Evolutionary conservation across 2,329 filamentous ascomycete genomes (phyloP).

Genomic region (Stemphylium vesicarium): DNA sequence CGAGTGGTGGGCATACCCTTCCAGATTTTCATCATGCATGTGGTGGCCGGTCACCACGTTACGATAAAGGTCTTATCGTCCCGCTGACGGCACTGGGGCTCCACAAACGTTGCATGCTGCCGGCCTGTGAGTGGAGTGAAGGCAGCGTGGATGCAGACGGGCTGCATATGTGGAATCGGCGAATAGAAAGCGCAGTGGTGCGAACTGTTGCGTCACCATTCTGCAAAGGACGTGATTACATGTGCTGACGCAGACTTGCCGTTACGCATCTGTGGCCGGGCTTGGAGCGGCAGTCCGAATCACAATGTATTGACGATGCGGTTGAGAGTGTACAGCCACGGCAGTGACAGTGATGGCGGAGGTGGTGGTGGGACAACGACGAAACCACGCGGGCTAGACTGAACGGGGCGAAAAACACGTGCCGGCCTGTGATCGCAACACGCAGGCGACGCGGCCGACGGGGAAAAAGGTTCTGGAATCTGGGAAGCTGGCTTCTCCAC

Average conservation of each 20-base stretch:
- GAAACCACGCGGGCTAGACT: constrained; percentile 8
- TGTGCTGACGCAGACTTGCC: not conserved
- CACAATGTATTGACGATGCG: constrained; percentile 2
- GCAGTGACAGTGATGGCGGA: constrained; percentile 9
- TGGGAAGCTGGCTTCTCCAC: constrained; percentile 21
- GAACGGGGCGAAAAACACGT: constrained; percentile 26
- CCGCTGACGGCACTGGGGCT: constrained; percentile 25
- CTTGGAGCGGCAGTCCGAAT: not conserved
- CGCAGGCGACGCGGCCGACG: constrained; percentile 23
- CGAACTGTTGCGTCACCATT: constrained; percentile 26
- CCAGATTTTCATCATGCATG: constrained; percentile 30
- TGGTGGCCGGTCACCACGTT: constrained; percentile 22
- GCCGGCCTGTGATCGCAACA: constrained; percentile 12
- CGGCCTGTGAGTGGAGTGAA: constrained; percentile 25
- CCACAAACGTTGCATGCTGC: constrained; percentile 29
- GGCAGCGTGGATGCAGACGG: constrained; percentile 23
- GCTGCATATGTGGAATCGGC: constrained; percentile 16
- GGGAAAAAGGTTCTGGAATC: constrained; percentile 35
- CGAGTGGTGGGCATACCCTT: constrained; percentile 19
- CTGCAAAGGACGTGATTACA: not conserved
- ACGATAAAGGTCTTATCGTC: constrained; percentile 33
- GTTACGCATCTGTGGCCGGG: not conserved
- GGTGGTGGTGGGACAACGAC: not conserved
- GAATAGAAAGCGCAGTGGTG: constrained; percentile 11
- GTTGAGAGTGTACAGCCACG: constrained; percentile 4